These are phyloP conservation scores for Tricladium varicosporioides DNA, from an alignment of 2,329 filamentous ascomycete species.

Conservation along the genomic window DNA sequence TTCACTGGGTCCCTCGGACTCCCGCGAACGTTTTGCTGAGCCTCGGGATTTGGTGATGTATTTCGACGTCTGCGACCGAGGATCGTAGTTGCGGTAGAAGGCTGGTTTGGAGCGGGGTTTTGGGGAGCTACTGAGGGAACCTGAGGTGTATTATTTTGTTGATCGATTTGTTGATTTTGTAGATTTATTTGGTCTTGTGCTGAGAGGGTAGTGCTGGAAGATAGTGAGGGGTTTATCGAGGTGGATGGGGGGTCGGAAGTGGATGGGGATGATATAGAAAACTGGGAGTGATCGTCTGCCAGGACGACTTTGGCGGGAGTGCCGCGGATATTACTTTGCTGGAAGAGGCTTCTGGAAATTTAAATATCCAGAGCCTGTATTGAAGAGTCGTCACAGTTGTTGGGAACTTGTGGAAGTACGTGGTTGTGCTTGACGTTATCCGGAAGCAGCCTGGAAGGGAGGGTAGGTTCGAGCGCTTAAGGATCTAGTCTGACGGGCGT, in stretches of 20 bases:
- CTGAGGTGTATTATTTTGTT: conserved; percentile 10
- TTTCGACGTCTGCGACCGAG: conserved; percentile 56
- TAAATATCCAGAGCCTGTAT: conserved; percentile 12
- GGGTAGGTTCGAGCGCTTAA: not conserved
- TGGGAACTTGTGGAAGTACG: not conserved
- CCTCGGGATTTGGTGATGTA: conserved; percentile 38
- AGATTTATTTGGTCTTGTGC: conserved; percentile 35
- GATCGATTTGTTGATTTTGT: conserved; percentile 19
- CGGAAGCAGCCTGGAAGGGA: not conserved
- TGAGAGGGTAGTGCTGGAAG: conserved; percentile 47
- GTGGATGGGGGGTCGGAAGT: conserved; percentile 65
- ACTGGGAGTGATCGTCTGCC: conserved; percentile 65
- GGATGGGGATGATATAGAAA: conserved; percentile 55
- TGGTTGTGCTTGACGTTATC: not conserved
- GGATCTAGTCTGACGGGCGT: not conserved
- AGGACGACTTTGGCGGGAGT: conserved; percentile 62
- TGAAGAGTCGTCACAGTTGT: conserved; percentile 1
- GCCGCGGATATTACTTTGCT: conserved; percentile 35
- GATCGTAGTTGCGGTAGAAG: conserved; percentile 37
- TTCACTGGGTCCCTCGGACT: conserved; percentile 25
- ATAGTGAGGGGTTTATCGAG: conserved; percentile 50
- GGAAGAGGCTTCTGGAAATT: conserved; percentile 14
- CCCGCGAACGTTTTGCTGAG: conserved; percentile 33
- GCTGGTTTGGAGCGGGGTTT: conserved; percentile 34
- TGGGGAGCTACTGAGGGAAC: not conserved